Evolutionary conservation across 768 basidiomycete species (phyloP), one percentile per base, ranked within the genome.

Genomic region (Cystofilobasidium ferigula): DNA sequence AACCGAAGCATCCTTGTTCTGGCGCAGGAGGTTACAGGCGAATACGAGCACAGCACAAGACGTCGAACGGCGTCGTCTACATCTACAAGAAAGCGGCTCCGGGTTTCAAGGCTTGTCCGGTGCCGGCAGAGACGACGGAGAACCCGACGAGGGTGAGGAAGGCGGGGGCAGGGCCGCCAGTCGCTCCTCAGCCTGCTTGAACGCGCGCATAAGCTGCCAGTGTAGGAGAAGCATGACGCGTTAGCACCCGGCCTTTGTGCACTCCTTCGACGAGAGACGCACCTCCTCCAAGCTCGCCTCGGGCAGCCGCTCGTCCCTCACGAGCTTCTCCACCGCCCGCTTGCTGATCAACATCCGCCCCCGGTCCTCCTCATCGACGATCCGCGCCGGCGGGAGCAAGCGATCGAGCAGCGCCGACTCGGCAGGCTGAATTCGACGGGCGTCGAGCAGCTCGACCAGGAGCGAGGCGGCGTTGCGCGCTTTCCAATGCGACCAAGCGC

Each of bases 171-270:
- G 48, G 28, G 48, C 48, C 10, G 48, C 48, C 9, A 51, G 48
- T 7, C 48, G 48, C 48, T 13, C 48, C 28, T 51, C 48, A 16
- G 48, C 48, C 48, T 51, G 48, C 48, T 18, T 51, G 48, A 51
- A 51, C 7, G 48, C 48, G 24, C 48, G 48, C 48, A 51, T 51
- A 24, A 51, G 48, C 48, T 51, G 48, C 48, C n/a, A 51, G n/a
- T n/a, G n/a, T n/a, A 51, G 9, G 48, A 4, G 24, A 26, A 10
- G 48, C 24, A 9, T 26, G 24, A 26, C 3, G 48, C 20, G 48
- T 13, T 13, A 26, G 48, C 6, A 14, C 45, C 8, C 8, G 22
- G 8, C 45, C 13, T 7, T 48, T 16, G 38, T 40, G 16, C 38
- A 40, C 16, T 40, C 9, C 9, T 40, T 40, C 9, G 22, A n/a